These are phyloP conservation scores for Quillaja saponaria DNA, from an alignment of 306 rosid species.

Conservation along the genomic window DNA sequence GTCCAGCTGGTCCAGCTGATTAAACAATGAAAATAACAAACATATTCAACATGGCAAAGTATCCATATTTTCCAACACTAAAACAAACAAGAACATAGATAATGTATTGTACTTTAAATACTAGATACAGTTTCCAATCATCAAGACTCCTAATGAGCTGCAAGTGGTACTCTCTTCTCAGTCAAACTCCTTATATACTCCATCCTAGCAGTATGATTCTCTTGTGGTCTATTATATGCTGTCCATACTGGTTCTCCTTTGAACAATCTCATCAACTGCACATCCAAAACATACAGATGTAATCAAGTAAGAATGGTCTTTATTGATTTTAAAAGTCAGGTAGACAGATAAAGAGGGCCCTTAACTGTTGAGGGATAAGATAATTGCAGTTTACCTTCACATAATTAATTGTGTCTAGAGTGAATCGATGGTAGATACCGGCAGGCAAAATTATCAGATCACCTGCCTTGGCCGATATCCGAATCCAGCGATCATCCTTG, in stretches of 20 bases:
- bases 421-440: constrained; percentile 90
- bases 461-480: constrained; percentile 80
- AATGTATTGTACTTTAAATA: not conserved
- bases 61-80: too few relatives aligned
- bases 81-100: not conserved
- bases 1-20: too few relatives aligned
- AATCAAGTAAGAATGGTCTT: not conserved
- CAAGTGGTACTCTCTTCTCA: constrained; percentile 56
- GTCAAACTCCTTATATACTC: constrained; percentile 61
- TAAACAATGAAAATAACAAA: too few relatives aligned
- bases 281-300: constrained; percentile 5
- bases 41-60: too few relatives aligned
- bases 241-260: constrained; percentile 91
- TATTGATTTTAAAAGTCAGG: not conserved
- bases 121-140: not conserved
- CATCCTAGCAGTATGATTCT: constrained; percentile 78
- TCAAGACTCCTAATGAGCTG: constrained; percentile 53
- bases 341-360: not conserved
- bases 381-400: constrained; percentile 62
- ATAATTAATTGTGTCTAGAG: constrained; percentile 73
- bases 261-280: constrained; percentile 86
- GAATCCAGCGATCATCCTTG: constrained; percentile 82
- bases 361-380: not conserved
- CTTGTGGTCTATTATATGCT: constrained; percentile 83
- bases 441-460: constrained; percentile 96